Percentiles rank a stretch among this genome's conserved stretches.
Evolutionary conservation across 1,139 yeast genomes (phyloP).

Genomic region (Geotrichum candidum): DNA sequence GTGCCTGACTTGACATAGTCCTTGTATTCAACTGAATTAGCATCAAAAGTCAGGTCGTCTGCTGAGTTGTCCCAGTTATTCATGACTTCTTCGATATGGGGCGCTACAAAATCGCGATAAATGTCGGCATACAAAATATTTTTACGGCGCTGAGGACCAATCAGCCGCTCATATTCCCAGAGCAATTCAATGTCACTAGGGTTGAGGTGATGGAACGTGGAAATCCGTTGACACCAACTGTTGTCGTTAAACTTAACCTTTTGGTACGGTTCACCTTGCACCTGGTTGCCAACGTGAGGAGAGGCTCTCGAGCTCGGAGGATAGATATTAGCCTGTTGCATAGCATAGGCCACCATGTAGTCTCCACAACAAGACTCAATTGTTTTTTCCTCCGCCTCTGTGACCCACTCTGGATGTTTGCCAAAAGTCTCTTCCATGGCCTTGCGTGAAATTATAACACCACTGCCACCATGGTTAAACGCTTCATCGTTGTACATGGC

Average conservation of each 20-base stretch:
- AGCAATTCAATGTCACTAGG: slow-evolving; percentile 24
- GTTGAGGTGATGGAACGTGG: slow-evolving; percentile 25
- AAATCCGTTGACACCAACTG: slow-evolving; percentile 27
- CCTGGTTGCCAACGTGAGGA: slow-evolving; percentile 17
- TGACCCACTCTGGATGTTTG: slow-evolving; percentile 25
- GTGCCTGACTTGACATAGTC: background rate
- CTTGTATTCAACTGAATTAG: slow-evolving; percentile 7
- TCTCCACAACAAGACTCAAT: slow-evolving; percentile 36
- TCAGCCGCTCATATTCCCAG: slow-evolving; percentile 27
- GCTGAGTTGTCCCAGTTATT: slow-evolving; percentile 23
- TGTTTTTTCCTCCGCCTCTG: slow-evolving; percentile 27
- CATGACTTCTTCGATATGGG: slow-evolving; percentile 19
- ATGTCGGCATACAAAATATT: slow-evolving; percentile 23
- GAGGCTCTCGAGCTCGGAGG: slow-evolving; percentile 7
- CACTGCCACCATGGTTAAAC: slow-evolving; percentile 40
- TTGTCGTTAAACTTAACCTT: slow-evolving; percentile 13
- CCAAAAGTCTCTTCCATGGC: slow-evolving; percentile 30
- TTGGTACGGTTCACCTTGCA: slow-evolving; percentile 22
- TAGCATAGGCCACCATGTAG: slow-evolving; percentile 32
- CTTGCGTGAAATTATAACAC: slow-evolving; percentile 34
- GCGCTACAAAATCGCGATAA: slow-evolving; percentile 27
- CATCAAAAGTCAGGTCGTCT: slow-evolving; percentile 1
- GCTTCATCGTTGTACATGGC: slow-evolving; percentile 21
- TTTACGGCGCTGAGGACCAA: slow-evolving; percentile 16
- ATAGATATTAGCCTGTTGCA: slow-evolving; percentile 18